Base-by-base conservation (phyloP, 139 green algal genomes). In the Desmodesmus armatus region DNA sequence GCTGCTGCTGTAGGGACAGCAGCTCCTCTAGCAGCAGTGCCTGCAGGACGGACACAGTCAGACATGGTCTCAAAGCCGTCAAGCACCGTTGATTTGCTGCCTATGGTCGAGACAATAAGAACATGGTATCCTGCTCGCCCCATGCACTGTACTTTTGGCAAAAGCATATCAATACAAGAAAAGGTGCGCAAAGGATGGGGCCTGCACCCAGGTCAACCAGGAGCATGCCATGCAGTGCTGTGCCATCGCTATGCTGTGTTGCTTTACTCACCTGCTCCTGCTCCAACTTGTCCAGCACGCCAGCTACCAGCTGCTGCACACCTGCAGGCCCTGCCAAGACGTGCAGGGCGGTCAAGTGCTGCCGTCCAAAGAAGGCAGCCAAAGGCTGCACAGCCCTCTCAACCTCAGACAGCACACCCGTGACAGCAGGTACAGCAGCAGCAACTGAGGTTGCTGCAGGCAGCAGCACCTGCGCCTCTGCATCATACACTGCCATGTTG, bases 281-380 rank as follows among this genome's bases (percentile, higher is more conserved):
- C 7, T 86, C 69, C n/a, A 86, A 27, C 35, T 71, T 60, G n/a
- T 79, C 51, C 47, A 86, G n/a, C 25, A 69, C 2, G 0, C 35
- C 49, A 5, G 37, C 33, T 23, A 79, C 69, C 69, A 86, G 49
- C 2, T 55, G 47, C 35, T 47, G 29, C 69, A 65, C 49, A 63
- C 49, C 80, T 6, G 21, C 69, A 43, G 39, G 35, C 0, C 80
- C 80, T 23, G 51, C 69, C 80, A 80, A 0, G 4, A 17, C 25
- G 37, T 55, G 69, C 69, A 86, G 23, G 2, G 80, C 72, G 69
- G 39, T 9, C 37, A 86, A 39, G 51, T 86, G 80, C 80, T 86
- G 80, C 37, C 80, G 39, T 33, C 80, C 80, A 58, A 86, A 80
- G 69, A 86, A 86, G 39, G n/a, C 37, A 1, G 23, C 7, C 23